A percentile compares a stretch with the other conserved stretches of the same genome.
These are phyloP conservation scores for Ophiostoma montium DNA, from an alignment of 2,329 filamentous ascomycete species.

Conservation along the genomic window DNA sequence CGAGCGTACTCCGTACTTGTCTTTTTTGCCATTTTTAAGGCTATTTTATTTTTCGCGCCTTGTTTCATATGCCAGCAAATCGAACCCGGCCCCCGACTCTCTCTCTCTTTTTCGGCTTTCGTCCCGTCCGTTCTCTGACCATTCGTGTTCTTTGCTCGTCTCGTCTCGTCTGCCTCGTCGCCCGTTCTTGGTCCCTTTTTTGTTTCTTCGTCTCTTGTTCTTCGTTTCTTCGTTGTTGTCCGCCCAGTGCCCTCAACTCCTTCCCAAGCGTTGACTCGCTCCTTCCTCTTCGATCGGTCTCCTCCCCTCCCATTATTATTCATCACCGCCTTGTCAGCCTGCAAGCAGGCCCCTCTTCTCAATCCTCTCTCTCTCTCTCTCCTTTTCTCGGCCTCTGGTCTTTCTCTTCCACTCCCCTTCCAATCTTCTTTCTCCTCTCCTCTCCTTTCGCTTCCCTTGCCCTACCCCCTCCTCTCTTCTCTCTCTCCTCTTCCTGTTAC, in stretches of 20 bases:
- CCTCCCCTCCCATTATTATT: background rate
- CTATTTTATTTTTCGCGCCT: conserved; percentile 14
- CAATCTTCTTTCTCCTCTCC: background rate
- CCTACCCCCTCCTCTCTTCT: background rate
- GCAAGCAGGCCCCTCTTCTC: background rate
- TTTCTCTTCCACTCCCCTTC: background rate
- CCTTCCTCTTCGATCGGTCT: background rate
- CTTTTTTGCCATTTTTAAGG: background rate
- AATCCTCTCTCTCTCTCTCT: background rate
- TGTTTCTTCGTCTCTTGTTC: background rate
- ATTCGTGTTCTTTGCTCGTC: background rate
- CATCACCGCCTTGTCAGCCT: background rate
- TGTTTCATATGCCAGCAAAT: conserved; percentile 24
- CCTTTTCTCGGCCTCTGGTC: background rate
- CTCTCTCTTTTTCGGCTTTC: background rate
- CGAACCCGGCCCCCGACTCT: conserved; percentile 6
- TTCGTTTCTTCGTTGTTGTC: conserved; percentile 6
- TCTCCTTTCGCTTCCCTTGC: background rate
- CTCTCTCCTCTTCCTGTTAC: background rate
- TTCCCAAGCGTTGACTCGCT: background rate
- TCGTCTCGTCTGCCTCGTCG: background rate
- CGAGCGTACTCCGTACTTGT: background rate
- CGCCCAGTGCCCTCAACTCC: background rate
- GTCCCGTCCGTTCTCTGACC: background rate
- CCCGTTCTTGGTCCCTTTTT: conserved; percentile 10